Base-by-base conservation (phyloP, 1,284 basidiomycete species). In the Heterobasidion irregulare region DNA sequence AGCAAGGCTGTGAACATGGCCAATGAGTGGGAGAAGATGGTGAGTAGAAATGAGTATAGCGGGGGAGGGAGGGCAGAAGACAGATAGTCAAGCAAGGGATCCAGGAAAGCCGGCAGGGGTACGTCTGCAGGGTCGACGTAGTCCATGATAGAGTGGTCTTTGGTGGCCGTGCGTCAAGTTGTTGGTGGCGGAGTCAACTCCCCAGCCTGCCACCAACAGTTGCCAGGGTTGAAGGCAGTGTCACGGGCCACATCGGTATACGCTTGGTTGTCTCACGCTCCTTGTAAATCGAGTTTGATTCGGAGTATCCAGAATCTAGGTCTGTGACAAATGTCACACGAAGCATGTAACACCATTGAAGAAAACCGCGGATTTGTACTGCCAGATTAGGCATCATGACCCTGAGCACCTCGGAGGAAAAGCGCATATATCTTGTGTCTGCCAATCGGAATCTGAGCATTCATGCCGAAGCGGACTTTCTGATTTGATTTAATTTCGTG, bases 41-140 rank as follows among this genome's bases (percentile, higher is more conserved):
- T 72, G 54, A 79, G 64, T 55, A 82, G 59, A 45, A 83, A 65
- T 15, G 73, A 72, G 65, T 79, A 84, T 18, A 84, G 61, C 7
- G 79, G 76, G 10, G 73, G 67, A 8, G 88, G 84, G 2, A 90
- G 72, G 50, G 65, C 66, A 13, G 77, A 74, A 19, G 75, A 68
- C 38, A 89, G 68, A 63, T 77, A 83, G 32, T 76, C 67, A 45
- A 89, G 73, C 1, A 83, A 47, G 38, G 77, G 76, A 56, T 82
- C 76, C 55, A 88, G 60, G 57, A 77, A 59, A 16, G 62, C 62
- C n/a, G 75, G 74, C 35, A 76, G 56, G 26, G 61, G 63, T 26
- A 66, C 56, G 59, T 70, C 62, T 41, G 59, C 58, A 19, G 65
- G 61, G 47, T 61, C 59, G 51, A 68, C 59, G 57, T 45, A 53